Evolutionary conservation across 148 eudicot species (phyloP), one percentile per base, ranked within the genome.

Genomic region (Dianthus caryophyllus): DNA sequence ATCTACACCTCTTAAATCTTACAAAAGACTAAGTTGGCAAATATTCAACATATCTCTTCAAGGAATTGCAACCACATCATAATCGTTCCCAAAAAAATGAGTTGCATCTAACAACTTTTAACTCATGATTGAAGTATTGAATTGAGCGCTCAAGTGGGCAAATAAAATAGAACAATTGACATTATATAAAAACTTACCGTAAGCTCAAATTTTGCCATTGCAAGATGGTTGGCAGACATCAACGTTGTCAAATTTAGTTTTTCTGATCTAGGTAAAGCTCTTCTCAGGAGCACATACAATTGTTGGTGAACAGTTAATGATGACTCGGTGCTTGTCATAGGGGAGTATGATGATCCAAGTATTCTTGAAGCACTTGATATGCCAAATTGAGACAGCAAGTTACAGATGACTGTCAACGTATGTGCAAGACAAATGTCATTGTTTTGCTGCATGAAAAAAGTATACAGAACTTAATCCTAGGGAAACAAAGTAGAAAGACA

Each of bases 401-500:
- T 90, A 71, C 96, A 90, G 52, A 94, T 90, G 57, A 91, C 93
- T 48, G 96, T 70, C 72, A 94, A 82, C 29, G 97, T 86, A 77
- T 90, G 84, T 16, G 97, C 96, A 78, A 94, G 99, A 81, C 97
- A 90, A 25, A 86, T 79, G 66, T 94, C 99, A 80, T 94, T 84
- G 63, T 70, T 80, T 56, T 82, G 87, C 99, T 94, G 96, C 90
- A 84, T 55, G 73, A 17, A 46, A 75, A 65, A 33, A 33, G 38
- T 67, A 53, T 36, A 52, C 18, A 58, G 20, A 55, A 29, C 54
- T 64, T 41, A 43, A 74, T 41, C 41, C 49, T 3, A 46, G 52
- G 24, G 10, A 55, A 41, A 49, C 15, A 29, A 43, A 58, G 68
- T 20, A 39, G 53, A 49, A 17, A 55, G 25, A 24, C n/a, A 29